phyloP scores from a whole-genome alignment of 1,139 yeast genomes.

The Candida labiduridarum region DNA sequence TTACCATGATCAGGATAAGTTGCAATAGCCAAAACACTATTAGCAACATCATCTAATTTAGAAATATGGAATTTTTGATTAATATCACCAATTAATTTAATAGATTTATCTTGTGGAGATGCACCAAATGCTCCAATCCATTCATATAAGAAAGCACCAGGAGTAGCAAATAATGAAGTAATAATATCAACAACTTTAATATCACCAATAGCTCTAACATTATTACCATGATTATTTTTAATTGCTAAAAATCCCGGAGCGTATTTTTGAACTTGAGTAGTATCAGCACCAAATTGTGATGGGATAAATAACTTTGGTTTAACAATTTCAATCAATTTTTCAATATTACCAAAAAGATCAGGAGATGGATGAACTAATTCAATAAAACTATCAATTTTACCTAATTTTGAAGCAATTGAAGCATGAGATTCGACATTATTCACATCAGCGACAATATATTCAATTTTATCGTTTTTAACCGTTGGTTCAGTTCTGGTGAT shows the following conservation, averaged over 20 bases:
- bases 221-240: constrained; percentile 43
- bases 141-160: constrained; percentile 39
- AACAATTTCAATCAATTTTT: constrained; percentile 37
- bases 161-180: constrained; percentile 48
- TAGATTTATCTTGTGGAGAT: constrained; percentile 33
- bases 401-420: constrained; percentile 33
- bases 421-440: constrained; percentile 24
- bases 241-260: constrained; percentile 37
- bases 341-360: constrained; percentile 25
- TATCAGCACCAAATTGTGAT: constrained; percentile 61
- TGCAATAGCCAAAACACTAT: constrained; percentile 41
- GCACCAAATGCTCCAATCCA: constrained; percentile 41
- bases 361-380: constrained; percentile 41
- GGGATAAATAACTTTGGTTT: constrained; percentile 60
- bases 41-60: constrained; percentile 50
- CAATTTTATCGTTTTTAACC: constrained; percentile 37
- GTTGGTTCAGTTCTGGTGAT: constrained; percentile 48
- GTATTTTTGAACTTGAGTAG: constrained; percentile 20
- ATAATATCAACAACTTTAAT: constrained; percentile 53
- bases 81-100: constrained; percentile 47
- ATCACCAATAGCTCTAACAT: constrained; percentile 32
- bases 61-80: constrained; percentile 33
- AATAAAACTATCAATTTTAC: constrained; percentile 54
- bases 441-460: constrained; percentile 40
- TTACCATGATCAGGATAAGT: constrained; percentile 29